Conservation (phyloP, 768 basidiomycete genomes). For the Lactarius evosmus region DNA sequence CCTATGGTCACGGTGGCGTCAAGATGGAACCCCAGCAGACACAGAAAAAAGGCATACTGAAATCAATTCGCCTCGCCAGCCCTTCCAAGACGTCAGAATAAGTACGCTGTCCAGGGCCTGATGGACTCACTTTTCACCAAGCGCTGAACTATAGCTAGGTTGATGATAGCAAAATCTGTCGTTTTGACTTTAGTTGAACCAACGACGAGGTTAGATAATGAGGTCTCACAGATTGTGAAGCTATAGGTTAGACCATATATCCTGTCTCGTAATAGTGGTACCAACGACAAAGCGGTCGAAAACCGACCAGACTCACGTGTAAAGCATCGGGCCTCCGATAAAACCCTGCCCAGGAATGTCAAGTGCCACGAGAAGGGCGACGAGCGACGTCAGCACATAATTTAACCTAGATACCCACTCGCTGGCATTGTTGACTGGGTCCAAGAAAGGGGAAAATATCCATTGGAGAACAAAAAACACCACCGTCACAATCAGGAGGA, state of each 20-base stretch:
- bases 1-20: slow-evolving; percentile 39
- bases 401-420: slow-evolving; percentile 72
- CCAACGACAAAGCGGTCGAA: background rate
- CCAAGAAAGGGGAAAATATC: slow-evolving; percentile 57
- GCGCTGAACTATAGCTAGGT: slow-evolving; percentile 48
- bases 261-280: slow-evolving; percentile 32
- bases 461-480: slow-evolving; percentile 63
- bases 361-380: slow-evolving; percentile 61
- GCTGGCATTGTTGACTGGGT: slow-evolving; percentile 70
- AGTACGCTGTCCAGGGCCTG: background rate
- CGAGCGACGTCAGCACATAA: slow-evolving; percentile 61
- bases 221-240: slow-evolving; percentile 54
- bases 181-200: slow-evolving; percentile 22
- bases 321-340: slow-evolving; percentile 61
- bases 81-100: slow-evolving; percentile 37
- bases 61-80: slow-evolving; percentile 63
- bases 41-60: slow-evolving; percentile 48
- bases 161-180: slow-evolving; percentile 63
- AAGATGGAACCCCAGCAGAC: background rate
- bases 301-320: slow-evolving; percentile 46
- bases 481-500: slow-evolving; percentile 54
- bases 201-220: background rate
- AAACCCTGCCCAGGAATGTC: slow-evolving; percentile 52
- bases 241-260: slow-evolving; percentile 61
- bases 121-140: slow-evolving; percentile 56